phyloP scores from a whole-genome alignment of 2,329 filamentous ascomycete genomes.

The Penicillium occitanis region DNA sequence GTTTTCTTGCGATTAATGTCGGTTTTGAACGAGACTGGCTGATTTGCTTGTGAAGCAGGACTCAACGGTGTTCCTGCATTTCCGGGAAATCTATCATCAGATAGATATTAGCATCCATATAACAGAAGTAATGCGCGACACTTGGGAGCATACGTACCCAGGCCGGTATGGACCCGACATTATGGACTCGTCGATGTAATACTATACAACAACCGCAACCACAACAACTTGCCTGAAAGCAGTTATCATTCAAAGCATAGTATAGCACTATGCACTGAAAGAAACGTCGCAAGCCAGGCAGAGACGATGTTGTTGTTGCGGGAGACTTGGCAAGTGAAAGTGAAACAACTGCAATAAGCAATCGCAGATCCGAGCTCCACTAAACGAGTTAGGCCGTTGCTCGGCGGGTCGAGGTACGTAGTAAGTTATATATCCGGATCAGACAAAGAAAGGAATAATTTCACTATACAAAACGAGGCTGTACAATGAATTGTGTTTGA shows the following conservation, averaged over 20 bases:
- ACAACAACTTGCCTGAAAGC: neutral
- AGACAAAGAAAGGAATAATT: neutral
- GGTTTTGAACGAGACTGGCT: slow-evolving; percentile 67
- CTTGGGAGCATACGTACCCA: slow-evolving; percentile 16
- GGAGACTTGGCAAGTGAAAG: neutral
- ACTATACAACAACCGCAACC: neutral
- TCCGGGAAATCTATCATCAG: slow-evolving; percentile 18
- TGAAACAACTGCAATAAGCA: slow-evolving; percentile 4
- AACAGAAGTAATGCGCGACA: slow-evolving; percentile 2
- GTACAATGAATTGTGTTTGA: neutral
- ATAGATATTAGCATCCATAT: neutral
- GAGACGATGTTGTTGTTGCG: neutral
- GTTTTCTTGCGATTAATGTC: slow-evolving; percentile 89
- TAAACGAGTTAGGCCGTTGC: neutral
- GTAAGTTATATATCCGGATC: neutral
- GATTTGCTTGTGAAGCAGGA: slow-evolving; percentile 33
- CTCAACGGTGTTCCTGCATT: slow-evolving; percentile 30
- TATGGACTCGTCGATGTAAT: neutral
- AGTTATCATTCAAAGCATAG: slow-evolving; percentile 3
- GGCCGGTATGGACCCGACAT: slow-evolving; percentile 21
- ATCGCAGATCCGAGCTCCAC: slow-evolving; percentile 5
- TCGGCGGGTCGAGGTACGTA: neutral
- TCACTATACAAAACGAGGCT: neutral
- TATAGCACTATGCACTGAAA: neutral
- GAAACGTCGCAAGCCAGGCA: neutral